Evolutionary conservation across 1,139 yeast genomes (phyloP).

Genomic region (Protomyces arabidopsidicola): DNA sequence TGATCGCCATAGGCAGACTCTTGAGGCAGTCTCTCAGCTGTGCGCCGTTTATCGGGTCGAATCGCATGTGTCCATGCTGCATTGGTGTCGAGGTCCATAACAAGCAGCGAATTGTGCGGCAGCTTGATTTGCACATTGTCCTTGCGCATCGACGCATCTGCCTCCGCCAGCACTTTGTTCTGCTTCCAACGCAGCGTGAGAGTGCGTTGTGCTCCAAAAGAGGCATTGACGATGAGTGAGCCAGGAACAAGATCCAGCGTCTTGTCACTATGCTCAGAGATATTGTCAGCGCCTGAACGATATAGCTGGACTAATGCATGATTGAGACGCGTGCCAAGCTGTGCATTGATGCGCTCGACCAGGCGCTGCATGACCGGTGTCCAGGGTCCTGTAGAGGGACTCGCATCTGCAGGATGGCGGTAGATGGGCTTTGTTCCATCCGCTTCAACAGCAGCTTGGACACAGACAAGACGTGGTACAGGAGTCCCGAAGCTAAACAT

Average conservation of each 20-base stretch:
- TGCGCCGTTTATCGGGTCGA: constrained; percentile 30
- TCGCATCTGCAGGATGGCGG: constrained; percentile 34
- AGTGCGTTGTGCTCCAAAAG: constrained; percentile 32
- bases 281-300: constrained; percentile 32
- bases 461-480: constrained; percentile 33
- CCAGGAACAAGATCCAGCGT: constrained; percentile 33
- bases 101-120: constrained; percentile 32
- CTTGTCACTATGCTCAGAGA: constrained; percentile 35
- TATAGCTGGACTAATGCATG: constrained; percentile 34
- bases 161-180: background rate
- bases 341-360: constrained; percentile 24
- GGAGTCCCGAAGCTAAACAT: constrained; percentile 33
- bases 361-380: constrained; percentile 25
- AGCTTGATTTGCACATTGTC: constrained; percentile 25
- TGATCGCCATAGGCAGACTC: constrained; percentile 29
- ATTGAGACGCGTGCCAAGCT: constrained; percentile 28
- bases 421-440: constrained; percentile 29
- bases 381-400: constrained; percentile 24
- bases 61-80: constrained; percentile 34
- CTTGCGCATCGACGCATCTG: constrained; percentile 2
- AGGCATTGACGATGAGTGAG: constrained; percentile 32
- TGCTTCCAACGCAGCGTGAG: constrained; percentile 31
- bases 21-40: constrained; percentile 1
- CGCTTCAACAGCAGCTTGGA: constrained; percentile 30
- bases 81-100: constrained; percentile 32